These are phyloP conservation scores for Aspergillus puulaauensis DNA, from an alignment of 2,329 filamentous ascomycete species.

Conservation along the genomic window DNA sequence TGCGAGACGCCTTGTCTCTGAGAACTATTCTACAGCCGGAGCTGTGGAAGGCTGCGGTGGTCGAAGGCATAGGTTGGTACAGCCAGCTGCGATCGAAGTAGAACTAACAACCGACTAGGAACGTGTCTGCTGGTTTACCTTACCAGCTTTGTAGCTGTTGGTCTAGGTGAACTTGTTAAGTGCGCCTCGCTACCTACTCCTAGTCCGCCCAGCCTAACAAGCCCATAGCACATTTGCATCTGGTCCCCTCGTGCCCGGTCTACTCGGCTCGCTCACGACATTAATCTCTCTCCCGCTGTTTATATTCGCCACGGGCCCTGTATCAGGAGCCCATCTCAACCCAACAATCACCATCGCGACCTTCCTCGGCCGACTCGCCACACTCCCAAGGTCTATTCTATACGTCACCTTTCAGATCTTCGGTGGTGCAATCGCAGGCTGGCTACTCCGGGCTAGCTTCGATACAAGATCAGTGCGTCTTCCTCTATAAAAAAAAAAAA, in stretches of 20 bases:
- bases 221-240: neutral
- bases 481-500: neutral
- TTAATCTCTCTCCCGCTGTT: constrained; percentile 47
- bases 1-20: constrained; percentile 35
- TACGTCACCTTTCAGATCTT: constrained; percentile 49
- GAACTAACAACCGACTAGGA: neutral
- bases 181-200: neutral
- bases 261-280: constrained; percentile 41
- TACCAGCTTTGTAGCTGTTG: constrained; percentile 20
- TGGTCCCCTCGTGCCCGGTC: constrained; percentile 4
- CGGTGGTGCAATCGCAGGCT: constrained; percentile 48
- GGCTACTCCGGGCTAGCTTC: constrained; percentile 35
- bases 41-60: constrained; percentile 42
- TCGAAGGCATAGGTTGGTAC: constrained; percentile 40
- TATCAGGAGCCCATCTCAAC: constrained; percentile 55
- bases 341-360: constrained; percentile 55
- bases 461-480: constrained; percentile 19
- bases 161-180: constrained; percentile 4
- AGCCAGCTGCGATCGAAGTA: neutral
- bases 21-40: constrained; percentile 32
- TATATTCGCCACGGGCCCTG: constrained; percentile 51
- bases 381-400: constrained; percentile 48
- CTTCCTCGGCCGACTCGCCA: constrained; percentile 51
- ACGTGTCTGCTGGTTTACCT: constrained; percentile 24
- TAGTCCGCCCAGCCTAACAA: neutral